These are phyloP conservation scores for Chlorella ohadii DNA, from an alignment of 139 green algal genomes.

Conservation along the genomic window DNA sequence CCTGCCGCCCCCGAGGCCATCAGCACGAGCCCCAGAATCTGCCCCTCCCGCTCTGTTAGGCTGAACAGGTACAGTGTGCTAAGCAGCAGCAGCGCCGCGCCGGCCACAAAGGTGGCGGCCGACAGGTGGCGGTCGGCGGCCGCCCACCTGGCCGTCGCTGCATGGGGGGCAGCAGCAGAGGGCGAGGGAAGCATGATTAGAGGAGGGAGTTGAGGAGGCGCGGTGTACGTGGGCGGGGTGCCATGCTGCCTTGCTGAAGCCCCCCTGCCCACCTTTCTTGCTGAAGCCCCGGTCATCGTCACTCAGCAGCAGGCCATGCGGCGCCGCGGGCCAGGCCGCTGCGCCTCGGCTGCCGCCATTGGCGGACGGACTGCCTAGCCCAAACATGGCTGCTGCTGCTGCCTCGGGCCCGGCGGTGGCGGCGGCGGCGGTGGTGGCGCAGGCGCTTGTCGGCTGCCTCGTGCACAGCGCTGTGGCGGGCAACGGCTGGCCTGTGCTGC, in stretches of 20 bases:
- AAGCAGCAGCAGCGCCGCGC: constrained; percentile 43
- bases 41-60: constrained; percentile 11
- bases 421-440: not conserved
- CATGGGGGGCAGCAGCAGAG: not conserved
- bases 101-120: not conserved
- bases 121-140: not conserved
- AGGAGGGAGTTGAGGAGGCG: not conserved
- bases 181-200: too few relatives aligned
- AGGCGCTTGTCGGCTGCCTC: not conserved
- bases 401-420: too few relatives aligned
- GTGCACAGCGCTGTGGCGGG: too few relatives aligned
- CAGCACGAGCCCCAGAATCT: constrained; percentile 39
- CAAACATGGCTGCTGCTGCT: constrained; percentile 4
- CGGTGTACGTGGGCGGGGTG: not conserved
- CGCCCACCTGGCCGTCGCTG: constrained; percentile 19
- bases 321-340: not conserved
- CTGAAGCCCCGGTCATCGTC: not conserved
- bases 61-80: constrained; percentile 17
- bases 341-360: not conserved
- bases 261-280: not conserved
- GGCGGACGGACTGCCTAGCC: not conserved
- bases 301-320: not conserved
- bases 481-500: too few relatives aligned
- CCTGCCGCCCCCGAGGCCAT: constrained; percentile 6
- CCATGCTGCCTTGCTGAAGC: not conserved